Evolutionary conservation across 805 yeast species (phyloP), one percentile per base, ranked within the genome.

Genomic region (Suhomyces faveliae): DNA sequence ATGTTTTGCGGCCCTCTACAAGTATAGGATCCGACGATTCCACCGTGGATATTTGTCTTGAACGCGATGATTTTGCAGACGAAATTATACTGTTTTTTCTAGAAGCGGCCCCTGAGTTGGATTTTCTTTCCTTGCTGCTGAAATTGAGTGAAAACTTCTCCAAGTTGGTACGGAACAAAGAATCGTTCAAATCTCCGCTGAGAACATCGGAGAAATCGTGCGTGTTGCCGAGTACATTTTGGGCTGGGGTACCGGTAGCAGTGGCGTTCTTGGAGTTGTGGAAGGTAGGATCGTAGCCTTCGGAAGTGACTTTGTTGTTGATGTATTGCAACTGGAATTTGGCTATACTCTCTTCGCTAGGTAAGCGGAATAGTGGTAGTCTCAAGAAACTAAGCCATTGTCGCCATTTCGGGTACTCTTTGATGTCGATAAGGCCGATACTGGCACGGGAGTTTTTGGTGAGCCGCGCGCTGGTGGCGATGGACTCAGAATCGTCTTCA

Each of bases 361-460:
- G 83, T 22, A 80, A 60, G 20, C 55, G 53, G 56, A 70, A 79
- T 20, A 78, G 58, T 2, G 85, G 85, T 30, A 80, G 56, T 15
- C 57, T 58, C 15, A 68, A 51, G 56, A 60, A 63, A 45, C 66
- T 59, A 21, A 77, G 42, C 43, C 61, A 47, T 8, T 58, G 63
- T 52, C 83, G 67, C 79, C 80, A 77, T 8, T 29, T 39, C 1
- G 67, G 54, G 43, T 66, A 68, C 40, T 64, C 63, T 12, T 56
- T 49, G 17, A 64, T 51, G 40, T 68, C 70, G 9, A 61, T 64
- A n/a, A 42, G 41, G 3, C 61, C 61, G 30, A 63, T 54, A 42
- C 65, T 59, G 4, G 61, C 62, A 11, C 68, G 45, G 2, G 72
- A 66, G 48, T 57, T 51, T 42, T 59, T 57, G 10, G 64, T 59